Evolutionary conservation across 108 stramenopile genomes (phyloP).

Genomic region (Bacterosira constricta): DNA sequence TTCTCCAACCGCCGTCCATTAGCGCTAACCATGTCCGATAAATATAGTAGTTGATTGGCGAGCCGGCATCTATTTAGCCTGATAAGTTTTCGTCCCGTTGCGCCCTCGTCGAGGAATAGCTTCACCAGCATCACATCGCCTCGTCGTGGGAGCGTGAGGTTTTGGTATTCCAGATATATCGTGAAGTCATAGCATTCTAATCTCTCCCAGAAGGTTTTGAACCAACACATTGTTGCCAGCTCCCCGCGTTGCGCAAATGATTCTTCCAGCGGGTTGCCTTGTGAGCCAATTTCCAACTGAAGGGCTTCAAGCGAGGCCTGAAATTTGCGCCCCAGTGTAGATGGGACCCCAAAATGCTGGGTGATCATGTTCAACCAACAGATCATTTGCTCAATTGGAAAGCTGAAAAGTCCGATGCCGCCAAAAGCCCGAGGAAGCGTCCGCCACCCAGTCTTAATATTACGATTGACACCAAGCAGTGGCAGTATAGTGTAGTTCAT

Average conservation of each 20-base stretch:
- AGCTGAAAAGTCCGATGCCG: slow-evolving; percentile 2
- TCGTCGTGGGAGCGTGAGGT: background rate
- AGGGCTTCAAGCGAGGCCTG: background rate
- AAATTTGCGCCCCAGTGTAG: background rate
- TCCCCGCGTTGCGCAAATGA: background rate
- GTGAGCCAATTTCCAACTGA: background rate
- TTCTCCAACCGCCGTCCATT: background rate
- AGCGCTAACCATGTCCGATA: slow-evolving; percentile 2
- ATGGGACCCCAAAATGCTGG: background rate
- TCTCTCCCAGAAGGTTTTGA: background rate
- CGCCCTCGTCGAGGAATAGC: background rate
- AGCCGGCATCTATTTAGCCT: background rate
- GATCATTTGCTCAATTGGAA: background rate
- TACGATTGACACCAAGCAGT: slow-evolving; percentile 5
- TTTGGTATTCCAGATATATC: background rate
- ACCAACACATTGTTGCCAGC: background rate
- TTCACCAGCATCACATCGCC: background rate
- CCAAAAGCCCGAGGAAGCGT: slow-evolving; percentile 2
- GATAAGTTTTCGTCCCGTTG: background rate
- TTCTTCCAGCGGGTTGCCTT: background rate
- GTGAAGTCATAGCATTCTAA: background rate
- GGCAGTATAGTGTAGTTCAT: background rate
- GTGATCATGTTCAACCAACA: background rate
- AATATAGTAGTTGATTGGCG: background rate
- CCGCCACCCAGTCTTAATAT: background rate